phyloP scores from a whole-genome alignment of 805 yeast species.

The Myxozyma vanderwaltii region DNA sequence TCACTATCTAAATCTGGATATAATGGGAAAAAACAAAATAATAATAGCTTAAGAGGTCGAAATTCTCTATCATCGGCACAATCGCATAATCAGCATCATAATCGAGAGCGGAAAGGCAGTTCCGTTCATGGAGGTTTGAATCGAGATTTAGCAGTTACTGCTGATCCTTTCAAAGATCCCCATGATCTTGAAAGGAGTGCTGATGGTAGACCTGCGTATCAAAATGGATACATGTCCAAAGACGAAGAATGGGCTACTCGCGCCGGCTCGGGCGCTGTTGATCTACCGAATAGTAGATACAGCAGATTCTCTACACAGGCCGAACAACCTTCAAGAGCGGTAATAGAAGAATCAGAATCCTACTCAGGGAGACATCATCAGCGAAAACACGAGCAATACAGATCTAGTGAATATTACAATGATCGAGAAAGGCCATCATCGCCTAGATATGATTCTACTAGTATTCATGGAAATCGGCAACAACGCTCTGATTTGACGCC shows the following conservation, averaged over 20 bases:
- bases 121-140: background rate
- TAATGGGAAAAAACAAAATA: background rate
- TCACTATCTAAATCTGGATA: background rate
- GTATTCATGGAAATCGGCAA: background rate
- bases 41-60: no score
- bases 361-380: background rate
- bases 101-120: background rate
- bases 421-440: background rate
- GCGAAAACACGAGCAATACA: background rate
- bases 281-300: background rate
- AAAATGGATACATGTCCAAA: constrained; percentile 13
- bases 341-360: background rate
- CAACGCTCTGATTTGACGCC: background rate
- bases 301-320: background rate
- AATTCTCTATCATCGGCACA: background rate
- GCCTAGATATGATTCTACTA: background rate
- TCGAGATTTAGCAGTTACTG: background rate
- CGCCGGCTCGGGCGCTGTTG: constrained; percentile 7
- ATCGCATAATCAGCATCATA: background rate
- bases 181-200: background rate
- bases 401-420: background rate
- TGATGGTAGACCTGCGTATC: constrained; percentile 1
- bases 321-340: background rate
- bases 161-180: background rate
- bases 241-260: constrained; percentile 27